Conservation (phyloP, 192 early-diverging fungal species). For the Spizellomyces sp. region DNA sequence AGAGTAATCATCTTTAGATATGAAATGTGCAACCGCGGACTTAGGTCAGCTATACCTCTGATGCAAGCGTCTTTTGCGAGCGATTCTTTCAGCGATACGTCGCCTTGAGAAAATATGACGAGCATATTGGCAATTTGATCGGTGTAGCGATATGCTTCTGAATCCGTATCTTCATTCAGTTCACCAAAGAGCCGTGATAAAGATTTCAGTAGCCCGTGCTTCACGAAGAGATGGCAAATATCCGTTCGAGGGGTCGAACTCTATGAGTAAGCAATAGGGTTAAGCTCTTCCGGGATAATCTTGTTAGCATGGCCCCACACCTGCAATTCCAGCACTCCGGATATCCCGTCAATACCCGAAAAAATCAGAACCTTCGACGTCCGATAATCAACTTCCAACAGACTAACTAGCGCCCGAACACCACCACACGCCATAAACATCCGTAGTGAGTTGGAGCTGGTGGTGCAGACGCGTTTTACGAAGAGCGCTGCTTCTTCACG, state of each 20-base stretch:
- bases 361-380: constrained; percentile 51
- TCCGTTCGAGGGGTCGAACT: constrained; percentile 59
- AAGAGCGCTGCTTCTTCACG: constrained; percentile 53
- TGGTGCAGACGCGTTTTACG: constrained; percentile 52
- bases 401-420: constrained; percentile 46
- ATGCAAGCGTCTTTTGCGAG: constrained; percentile 46
- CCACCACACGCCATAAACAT: constrained; percentile 66
- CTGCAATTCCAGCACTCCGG: constrained; percentile 56
- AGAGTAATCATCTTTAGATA: not conserved
- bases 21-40: not conserved
- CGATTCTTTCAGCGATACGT: constrained; percentile 55
- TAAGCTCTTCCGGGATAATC: not conserved
- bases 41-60: constrained; percentile 29
- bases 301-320: constrained; percentile 24
- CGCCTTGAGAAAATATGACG: constrained; percentile 57
- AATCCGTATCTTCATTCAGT: constrained; percentile 34
- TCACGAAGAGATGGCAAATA: constrained; percentile 57
- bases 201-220: constrained; percentile 51
- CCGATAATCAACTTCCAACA: constrained; percentile 52
- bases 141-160: constrained; percentile 24
- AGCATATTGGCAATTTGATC: constrained; percentile 54
- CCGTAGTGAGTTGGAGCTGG: constrained; percentile 50
- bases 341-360: constrained; percentile 56
- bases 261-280: constrained; percentile 15
- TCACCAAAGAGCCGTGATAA: constrained; percentile 44